Evolutionary conservation across 208 protist genomes (phyloP).

Genomic region (Acanthamoeba polyphaga): DNA sequence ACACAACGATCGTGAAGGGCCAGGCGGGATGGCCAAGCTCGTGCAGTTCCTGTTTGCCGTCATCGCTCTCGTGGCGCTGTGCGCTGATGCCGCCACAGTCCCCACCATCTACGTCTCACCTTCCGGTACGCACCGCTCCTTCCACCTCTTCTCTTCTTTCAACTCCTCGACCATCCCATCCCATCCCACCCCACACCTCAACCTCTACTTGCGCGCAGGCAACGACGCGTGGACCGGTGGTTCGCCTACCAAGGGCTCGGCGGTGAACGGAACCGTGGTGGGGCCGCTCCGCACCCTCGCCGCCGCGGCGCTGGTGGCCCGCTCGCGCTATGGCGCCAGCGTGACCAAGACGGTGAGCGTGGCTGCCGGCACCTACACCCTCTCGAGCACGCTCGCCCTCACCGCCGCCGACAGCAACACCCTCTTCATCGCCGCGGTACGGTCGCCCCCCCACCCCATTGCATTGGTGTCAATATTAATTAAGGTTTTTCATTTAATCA

Average conservation of each 20-base stretch:
- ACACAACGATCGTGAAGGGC: too few species aligned
- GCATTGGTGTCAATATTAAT: too few species aligned
- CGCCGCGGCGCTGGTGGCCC: neutral
- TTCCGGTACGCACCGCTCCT: neutral
- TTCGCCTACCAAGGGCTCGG: neutral
- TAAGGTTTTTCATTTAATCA: too few species aligned
- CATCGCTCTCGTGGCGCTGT: too few species aligned
- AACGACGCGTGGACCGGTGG: neutral
- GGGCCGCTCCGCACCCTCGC: neutral
- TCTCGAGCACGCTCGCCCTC: neutral
- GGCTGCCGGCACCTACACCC: neutral
- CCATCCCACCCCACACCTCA: too few species aligned
- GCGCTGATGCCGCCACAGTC: too few species aligned
- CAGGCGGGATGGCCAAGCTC: too few species aligned
- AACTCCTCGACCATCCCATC: neutral
- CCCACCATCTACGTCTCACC: conserved; percentile 21
- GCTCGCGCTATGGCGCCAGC: neutral
- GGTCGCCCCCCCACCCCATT: too few species aligned
- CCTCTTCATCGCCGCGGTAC: conserved; percentile 3
- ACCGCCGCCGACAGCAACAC: neutral
- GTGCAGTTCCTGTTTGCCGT: too few species aligned
- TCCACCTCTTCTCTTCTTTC: neutral
- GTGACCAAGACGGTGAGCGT: neutral
- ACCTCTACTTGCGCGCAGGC: neutral
- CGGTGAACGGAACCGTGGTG: neutral